Percentiles rank a stretch among this genome's conserved stretches.
Conservation (phyloP, 2,329 filamentous ascomycete species). For the Ascochyta rabiei region DNA sequence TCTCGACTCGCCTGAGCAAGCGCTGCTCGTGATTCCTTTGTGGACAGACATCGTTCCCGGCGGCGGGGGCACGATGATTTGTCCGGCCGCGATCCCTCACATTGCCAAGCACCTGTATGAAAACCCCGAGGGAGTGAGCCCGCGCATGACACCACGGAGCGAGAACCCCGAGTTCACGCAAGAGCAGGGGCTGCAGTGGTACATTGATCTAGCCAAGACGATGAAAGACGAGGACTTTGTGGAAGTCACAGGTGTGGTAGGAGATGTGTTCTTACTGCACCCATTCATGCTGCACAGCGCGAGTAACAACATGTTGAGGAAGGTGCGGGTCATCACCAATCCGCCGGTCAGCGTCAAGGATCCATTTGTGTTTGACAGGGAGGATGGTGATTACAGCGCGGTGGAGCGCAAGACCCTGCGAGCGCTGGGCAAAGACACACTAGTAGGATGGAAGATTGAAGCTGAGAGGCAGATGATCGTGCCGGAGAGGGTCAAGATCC, state of each 20-base stretch:
- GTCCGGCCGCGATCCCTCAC: constrained; percentile 62
- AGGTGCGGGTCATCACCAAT: constrained; percentile 61
- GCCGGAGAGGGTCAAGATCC: constrained; percentile 55
- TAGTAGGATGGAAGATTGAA: constrained; percentile 61
- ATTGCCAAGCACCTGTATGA: constrained; percentile 64
- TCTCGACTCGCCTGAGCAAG: constrained; percentile 73
- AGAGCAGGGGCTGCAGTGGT: constrained; percentile 54
- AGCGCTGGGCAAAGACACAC: constrained; percentile 54
- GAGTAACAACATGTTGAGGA: constrained; percentile 56
- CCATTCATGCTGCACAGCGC: constrained; percentile 66
- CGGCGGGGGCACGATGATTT: constrained; percentile 70
- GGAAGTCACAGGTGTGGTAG: constrained; percentile 60
- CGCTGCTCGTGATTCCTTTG: constrained; percentile 69
- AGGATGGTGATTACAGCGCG: constrained; percentile 58
- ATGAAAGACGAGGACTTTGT: constrained; percentile 55
- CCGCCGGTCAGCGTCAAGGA: constrained; percentile 59
- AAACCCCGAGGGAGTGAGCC: constrained; percentile 69
- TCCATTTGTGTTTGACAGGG: constrained; percentile 60
- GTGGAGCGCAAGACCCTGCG: constrained; percentile 63
- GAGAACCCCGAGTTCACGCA: constrained; percentile 54
- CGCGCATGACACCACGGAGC: constrained; percentile 65
- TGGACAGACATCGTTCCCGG: constrained; percentile 67
- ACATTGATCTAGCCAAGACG: constrained; percentile 49
- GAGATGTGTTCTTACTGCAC: constrained; percentile 65
- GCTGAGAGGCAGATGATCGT: constrained; percentile 58